Base-by-base conservation (phyloP, 169 alveolate species). In the Cystoisospora suis region DNA sequence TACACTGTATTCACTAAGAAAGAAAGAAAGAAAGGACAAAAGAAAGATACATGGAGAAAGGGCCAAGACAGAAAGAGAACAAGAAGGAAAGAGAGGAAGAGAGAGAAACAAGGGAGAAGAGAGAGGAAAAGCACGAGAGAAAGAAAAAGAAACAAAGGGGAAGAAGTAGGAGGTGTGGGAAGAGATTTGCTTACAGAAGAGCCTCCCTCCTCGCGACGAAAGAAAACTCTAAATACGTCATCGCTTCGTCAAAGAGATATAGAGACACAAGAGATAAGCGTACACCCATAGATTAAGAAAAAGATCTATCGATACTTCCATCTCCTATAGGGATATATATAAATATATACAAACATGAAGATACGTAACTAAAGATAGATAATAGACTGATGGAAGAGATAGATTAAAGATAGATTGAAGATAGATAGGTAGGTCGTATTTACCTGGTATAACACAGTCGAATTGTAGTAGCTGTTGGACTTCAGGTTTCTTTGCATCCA, bases 401-500 rank as follows among this genome's bases (percentile, higher is more conserved):
- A n/a, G n/a, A n/a, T n/a, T n/a, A n/a, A n/a, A n/a, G n/a, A n/a
- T n/a, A n/a, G n/a, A n/a, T n/a, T n/a, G n/a, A n/a, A n/a, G n/a
- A n/a, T n/a, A n/a, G n/a, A n/a, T n/a, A n/a, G n/a, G n/a, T n/a
- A n/a, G n/a, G n/a, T n/a, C n/a, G n/a, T n/a, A n/a, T 47, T 34
- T 32, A 90, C 93, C 89, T 9, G 93, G 93, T 2, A 27, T 44
- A 38, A 91, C 92, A 77, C 86, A 53, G 38, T 49, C 47, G 69
- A 91, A 91, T 38, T 96, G 96, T 61, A 97, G 93, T 53, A 97
- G 94, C 89, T 96, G 97, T 80, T 92, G 94, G 5, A 96, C 96
- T 34, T 94, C 97, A 36, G 96, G 97, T 85, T 95, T 96, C 86
- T 96, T 83, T 12, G 98, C 94, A 87, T 97, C 99, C 99, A 97